Evolutionary conservation across 495 filamentous ascomycete species (phyloP).

Genomic region (Oleoguttula mirabilis): DNA sequence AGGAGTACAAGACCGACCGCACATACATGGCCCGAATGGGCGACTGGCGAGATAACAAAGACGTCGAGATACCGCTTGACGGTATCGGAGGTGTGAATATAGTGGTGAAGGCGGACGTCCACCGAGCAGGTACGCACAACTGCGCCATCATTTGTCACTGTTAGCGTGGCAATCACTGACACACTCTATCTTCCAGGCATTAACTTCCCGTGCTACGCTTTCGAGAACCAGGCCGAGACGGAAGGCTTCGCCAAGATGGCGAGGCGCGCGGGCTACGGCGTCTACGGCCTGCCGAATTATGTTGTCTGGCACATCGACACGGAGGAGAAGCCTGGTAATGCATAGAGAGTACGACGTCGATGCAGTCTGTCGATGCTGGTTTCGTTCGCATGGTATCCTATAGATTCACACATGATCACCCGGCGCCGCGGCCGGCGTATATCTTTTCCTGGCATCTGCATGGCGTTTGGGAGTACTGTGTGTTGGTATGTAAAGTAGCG

Average conservation of each 20-base stretch:
- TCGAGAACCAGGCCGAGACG: conserved; percentile 98
- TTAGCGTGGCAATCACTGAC: too few relatives aligned
- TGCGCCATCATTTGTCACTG: too few relatives aligned
- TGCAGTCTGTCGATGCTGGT: too few relatives aligned
- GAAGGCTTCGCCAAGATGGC: conserved; percentile 99
- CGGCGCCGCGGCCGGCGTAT: too few relatives aligned
- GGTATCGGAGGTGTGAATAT: conserved; percentile 97
- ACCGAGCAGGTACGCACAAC: conserved; percentile 83
- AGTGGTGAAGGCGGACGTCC: conserved; percentile 92
- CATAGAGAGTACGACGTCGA: too few relatives aligned
- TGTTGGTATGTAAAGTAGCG: too few relatives aligned
- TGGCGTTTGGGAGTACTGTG: too few relatives aligned
- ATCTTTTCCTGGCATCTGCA: too few relatives aligned
- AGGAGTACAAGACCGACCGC: conserved; percentile 79
- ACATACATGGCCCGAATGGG: conserved; percentile 79
- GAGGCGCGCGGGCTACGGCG: conserved; percentile 88
- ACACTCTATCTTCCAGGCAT: conserved; percentile 49
- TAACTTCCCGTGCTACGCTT: conserved; percentile 94
- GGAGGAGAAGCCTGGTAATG: conserved; percentile 89
- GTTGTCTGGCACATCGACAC: conserved; percentile 99
- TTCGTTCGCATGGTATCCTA: too few relatives aligned
- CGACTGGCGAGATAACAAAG: conserved; percentile 81
- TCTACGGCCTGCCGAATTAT: conserved; percentile 90
- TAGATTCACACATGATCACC: too few relatives aligned
- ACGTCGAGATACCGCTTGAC: conserved; percentile 81